Percentiles rank a stretch among this genome's conserved stretches.
Evolutionary conservation across 2,329 filamentous ascomycete genomes (phyloP).

Genomic region (Colletotrichum shisoi): DNA sequence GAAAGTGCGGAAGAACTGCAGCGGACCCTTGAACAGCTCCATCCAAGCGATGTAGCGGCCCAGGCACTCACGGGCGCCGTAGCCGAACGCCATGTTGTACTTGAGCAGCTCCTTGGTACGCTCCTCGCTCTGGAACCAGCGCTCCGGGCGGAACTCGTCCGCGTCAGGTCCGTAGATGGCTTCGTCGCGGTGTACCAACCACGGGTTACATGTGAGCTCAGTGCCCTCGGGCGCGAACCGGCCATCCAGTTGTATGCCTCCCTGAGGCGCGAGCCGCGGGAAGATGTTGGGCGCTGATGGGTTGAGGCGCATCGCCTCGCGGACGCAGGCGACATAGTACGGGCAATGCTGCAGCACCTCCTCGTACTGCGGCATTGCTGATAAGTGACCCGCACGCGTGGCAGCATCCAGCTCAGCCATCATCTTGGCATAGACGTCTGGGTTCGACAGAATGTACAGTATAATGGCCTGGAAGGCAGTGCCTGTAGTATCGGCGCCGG

Average conservation of each 20-base stretch:
- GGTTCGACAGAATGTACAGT: constrained; percentile 51
- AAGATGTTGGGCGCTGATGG: constrained; percentile 62
- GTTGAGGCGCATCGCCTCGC: constrained; percentile 59
- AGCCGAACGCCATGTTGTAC: constrained; percentile 60
- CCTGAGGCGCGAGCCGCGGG: constrained; percentile 51
- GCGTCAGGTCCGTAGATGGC: constrained; percentile 54
- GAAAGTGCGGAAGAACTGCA: constrained; percentile 54
- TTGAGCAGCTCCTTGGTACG: constrained; percentile 54
- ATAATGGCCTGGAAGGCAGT: constrained; percentile 60
- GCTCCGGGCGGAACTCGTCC: constrained; percentile 56
- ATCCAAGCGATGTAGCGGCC: constrained; percentile 61
- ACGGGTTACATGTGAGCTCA: constrained; percentile 53
- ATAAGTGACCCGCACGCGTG: constrained; percentile 46
- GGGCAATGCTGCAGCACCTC: constrained; percentile 54
- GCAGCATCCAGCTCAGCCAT: constrained; percentile 57
- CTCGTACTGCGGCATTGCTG: constrained; percentile 51
- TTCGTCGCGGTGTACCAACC: constrained; percentile 52
- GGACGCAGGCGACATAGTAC: constrained; percentile 60
- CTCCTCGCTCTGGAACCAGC: constrained; percentile 55
- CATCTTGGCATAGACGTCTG: constrained; percentile 54
- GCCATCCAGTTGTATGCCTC: constrained; percentile 46
- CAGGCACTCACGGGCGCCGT: constrained; percentile 57
- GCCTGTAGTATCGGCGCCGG: constrained; percentile 62
- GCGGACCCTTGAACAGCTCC: constrained; percentile 59
- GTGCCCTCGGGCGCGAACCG: constrained; percentile 48